Evolutionary conservation across 441 rosid genomes (phyloP).

Genomic region (Rhodomyrtus psidioides): DNA sequence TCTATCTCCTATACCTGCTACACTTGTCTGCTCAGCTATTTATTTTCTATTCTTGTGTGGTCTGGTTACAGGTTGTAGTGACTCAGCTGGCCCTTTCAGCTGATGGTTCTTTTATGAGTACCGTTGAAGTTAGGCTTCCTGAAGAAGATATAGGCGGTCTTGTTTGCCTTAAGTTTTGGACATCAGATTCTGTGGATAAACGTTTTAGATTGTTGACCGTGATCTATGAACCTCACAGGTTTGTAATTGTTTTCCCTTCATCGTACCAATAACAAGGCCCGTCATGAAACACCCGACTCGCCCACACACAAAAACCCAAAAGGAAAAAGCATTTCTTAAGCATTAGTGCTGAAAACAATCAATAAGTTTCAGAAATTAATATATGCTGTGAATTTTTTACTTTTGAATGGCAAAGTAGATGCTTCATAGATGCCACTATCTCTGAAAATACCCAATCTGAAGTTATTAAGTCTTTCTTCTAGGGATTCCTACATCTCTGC

Average conservation of each 20-base stretch:
- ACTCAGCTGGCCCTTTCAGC: conserved; percentile 65
- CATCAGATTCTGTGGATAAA: conserved; percentile 41
- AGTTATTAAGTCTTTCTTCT: conserved; percentile 1
- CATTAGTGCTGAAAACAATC: neutral
- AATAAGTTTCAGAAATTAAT: neutral
- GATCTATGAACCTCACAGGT: conserved; percentile 96
- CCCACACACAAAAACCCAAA: neutral
- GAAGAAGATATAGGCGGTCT: conserved; percentile 92
- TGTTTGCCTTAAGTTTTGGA: conserved; percentile 89
- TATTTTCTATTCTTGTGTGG: neutral
- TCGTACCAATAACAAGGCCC: neutral
- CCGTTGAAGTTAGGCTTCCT: conserved; percentile 79
- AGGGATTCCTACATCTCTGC: conserved; percentile 84
- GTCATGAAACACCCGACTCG: neutral
- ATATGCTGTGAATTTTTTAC: neutral
- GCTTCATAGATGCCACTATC: neutral
- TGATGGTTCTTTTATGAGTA: conserved; percentile 84
- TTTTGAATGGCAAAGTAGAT: neutral
- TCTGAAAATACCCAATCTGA: neutral
- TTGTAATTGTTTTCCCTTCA: neutral
- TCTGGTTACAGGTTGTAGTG: conserved; percentile 51
- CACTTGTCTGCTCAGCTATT: neutral
- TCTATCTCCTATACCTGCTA: neutral
- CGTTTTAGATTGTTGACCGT: conserved; percentile 71
- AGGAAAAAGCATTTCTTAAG: neutral